Base-by-base conservation (phyloP, 495 filamentous ascomycete genomes). In the Neurospora sp. region DNA sequence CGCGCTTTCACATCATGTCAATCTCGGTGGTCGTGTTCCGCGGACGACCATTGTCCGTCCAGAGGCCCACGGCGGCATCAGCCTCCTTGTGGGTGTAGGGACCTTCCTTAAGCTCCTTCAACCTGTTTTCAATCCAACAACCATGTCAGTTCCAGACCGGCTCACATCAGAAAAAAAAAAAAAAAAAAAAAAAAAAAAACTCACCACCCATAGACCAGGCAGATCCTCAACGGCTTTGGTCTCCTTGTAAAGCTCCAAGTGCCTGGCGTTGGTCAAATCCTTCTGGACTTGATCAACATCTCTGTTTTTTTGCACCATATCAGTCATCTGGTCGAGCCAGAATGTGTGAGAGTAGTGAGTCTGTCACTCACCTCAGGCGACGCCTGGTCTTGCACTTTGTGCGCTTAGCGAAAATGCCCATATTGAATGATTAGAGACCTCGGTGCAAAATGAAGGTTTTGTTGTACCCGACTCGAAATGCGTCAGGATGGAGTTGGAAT, bases 221-320 rank as follows among this genome's bases (percentile, higher is more conserved):
- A 96, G 87, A 76, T 98, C 95, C 79, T 97, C 95, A 22, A 87
- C 83, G 37, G 92, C 91, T 76, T 97, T 95, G 65, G 90, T 85
- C 40, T 88, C 88, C 77, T 93, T 92, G 85, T 90, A 91, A 69
- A 92, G 88, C 45, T 86, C 82, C 35, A 99, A 88, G 79, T 97
- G 94, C 75, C 90, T 91, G 9, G 91, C 86, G 16, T 89, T 91
- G 71, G 81, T 83, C 69, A 97, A 83, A 81, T 99, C 96, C 65
- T 89, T 88, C 75, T 92, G 87, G 80, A 97, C 87, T 82, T 97
- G 96, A 80, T 99, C 95, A 76, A 97, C 86, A 82, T 93, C 94
- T 80, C 93, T 94, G 71, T 14, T 39, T 18, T 39, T 18, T 35
- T 12, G 37, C 14, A 9, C 7, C 12, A 44, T 4, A 71, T 79